Base-by-base conservation (phyloP, 1,284 basidiomycete genomes). In the Rhodotorula sp. region DNA sequence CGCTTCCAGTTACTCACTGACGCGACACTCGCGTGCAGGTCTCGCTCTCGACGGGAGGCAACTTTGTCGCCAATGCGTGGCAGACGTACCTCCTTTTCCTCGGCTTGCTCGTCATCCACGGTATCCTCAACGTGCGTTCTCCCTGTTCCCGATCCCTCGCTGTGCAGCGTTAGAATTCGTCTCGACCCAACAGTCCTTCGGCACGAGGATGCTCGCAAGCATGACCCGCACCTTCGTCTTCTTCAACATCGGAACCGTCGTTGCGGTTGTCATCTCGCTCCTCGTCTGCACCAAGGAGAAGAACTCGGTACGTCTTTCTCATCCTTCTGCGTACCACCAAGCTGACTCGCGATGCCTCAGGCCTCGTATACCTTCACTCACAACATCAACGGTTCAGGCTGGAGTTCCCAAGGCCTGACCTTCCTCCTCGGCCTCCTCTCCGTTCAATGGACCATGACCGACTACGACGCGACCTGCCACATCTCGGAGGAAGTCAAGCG, bases 401-500 rank as follows among this genome's bases (percentile, higher is more conserved):
- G 91, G 70, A 88, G 87, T 85, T 89, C 87, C 77, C 86, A 84
- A 47, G 92, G 91, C 0, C 81, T 95, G 62, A 88, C 91, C 2
- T 94, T 95, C 82, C 81, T 94, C 62, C 89, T 96, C 72, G 93
- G 93, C 36, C 81, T 96, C 64, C 82, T 94, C 65, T 91, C 89
- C 71, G 93, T 96, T 17, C 91, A 95, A 80, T 95, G 68, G 68
- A 70, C 68, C 44, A 70, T 70, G 77, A 75, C 53, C 19, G 82
- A 82, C 68, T 82, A 83, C 75, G 82, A 83, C 67, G 82, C 81
- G 4, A 82, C 84, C 9, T 92, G 92, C 3, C 94, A 96, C 80
- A 95, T 96, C 72, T 90, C 90, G 9, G 93, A 96, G 78, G 94
- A 96, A 81, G 90, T 96, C 47, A 88, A 87, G 77, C 86, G 90